Base-by-base conservation (phyloP, 2,329 filamentous ascomycete genomes). In the Gnomoniopsis sp. region DNA sequence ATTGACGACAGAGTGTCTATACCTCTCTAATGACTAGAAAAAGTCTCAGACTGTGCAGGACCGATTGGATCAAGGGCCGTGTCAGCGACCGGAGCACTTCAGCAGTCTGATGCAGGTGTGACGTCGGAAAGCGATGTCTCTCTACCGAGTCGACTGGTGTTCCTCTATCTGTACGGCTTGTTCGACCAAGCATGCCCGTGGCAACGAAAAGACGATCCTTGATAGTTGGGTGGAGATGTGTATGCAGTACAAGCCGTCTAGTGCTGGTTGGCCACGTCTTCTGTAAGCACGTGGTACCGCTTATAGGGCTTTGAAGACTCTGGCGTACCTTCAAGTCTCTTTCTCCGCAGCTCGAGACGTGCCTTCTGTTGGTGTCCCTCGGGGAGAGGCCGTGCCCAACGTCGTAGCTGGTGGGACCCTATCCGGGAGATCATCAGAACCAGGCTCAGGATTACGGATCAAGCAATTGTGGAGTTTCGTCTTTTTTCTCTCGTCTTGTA, bases 31-130 rank as follows among this genome's bases (percentile, higher is more conserved):
- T 49, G 47, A 23, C 46, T 36, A 36, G 23, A 41, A 26, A 11
- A 59, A 38, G 54, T 52, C 60, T 49, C 22, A 46, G 21, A 60
- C 33, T 26, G 15, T 43, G 34, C 38, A 36, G 30, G 21, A 10
- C 38, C 14, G 17, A 15, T 22, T 21, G 47, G 44, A 22, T 34
- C 47, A 43, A 22, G 33, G 49, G 46, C 30, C 48, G 57, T 62
- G 50, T 60, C 44, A 62, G 43, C 22, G 52, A 50, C 53, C 19
- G 14, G 46, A 15, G 22, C 12, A 36, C 53, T 22, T 38, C 7
- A 54, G 36, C 30, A 48, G 47, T 46, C 49, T 21, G 49, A 60
- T 54, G 53, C 49, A 60, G 41, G 30, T 60, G 44, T 59, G 57
- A 48, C 60, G 56, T 59, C 43, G 43, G 48, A 41, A 15, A 15